These are phyloP conservation scores for Penstemon eatonii DNA, from an alignment of 257 asterid species.

Conservation along the genomic window DNA sequence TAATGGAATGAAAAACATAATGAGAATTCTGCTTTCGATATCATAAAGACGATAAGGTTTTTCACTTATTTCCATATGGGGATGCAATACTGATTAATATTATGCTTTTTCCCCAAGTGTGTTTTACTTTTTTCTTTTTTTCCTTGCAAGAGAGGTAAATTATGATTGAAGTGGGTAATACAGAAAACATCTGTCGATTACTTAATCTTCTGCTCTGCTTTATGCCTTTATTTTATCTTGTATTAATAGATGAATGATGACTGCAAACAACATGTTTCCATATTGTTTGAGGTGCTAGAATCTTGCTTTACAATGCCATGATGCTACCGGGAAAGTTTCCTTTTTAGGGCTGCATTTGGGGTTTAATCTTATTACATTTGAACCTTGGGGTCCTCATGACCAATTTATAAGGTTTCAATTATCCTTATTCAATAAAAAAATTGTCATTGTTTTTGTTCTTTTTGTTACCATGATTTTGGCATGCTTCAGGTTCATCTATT, in stretches of 20 bases:
- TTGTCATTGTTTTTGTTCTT: conserved; percentile 1
- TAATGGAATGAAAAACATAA: conserved; percentile 28
- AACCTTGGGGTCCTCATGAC: background rate
- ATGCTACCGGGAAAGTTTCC: conserved; percentile 4
- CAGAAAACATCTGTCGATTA: conserved; percentile 3
- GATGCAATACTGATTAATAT: background rate
- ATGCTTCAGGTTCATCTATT: conserved; percentile 7
- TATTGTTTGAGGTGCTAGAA: background rate
- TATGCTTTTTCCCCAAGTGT: background rate
- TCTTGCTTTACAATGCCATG: background rate
- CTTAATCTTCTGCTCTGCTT: background rate
- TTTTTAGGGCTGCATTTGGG: conserved; percentile 13
- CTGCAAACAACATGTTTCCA: conserved; percentile 9
- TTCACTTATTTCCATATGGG: conserved; percentile 5
- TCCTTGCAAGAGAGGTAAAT: background rate
- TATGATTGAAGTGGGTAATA: background rate
- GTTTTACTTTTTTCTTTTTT: background rate
- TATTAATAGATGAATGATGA: background rate
- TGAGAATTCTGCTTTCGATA: conserved; percentile 14
- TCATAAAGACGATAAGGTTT: background rate
- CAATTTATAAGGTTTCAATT: conserved; percentile 5
- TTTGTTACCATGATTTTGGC: background rate
- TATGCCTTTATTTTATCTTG: background rate
- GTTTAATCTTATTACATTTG: background rate
- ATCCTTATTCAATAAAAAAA: background rate